Evolutionary conservation across 805 yeast genomes (phyloP), one percentile per base, ranked within the genome.

Genomic region (Saturnispora diversa): DNA sequence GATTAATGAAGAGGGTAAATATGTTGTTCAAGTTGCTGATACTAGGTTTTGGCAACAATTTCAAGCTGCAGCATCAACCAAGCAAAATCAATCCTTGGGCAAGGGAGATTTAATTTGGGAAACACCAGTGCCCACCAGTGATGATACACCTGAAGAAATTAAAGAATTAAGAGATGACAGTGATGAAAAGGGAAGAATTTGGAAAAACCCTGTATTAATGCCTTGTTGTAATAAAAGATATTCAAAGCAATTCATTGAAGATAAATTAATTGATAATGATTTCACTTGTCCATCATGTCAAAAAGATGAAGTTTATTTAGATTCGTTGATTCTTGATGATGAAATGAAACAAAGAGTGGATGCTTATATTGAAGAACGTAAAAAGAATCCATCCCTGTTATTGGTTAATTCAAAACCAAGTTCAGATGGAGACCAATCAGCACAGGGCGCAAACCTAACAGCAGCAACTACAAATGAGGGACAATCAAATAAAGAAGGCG

Each of bases 1-100:
- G 82, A 77, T 92, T 50, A 87, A 87, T 24, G 97, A 88, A 38
- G 92, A 86, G 26, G 99, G 99, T 37, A 84, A 88, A 53, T 92
- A 84, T 58, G 98, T 92, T 4, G 82, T 86, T 36, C 96, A 94
- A n/a, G 77, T 88, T 45, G 97, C 97, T 0, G 98, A 92, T 63
- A 74, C 77, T 31, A 80, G 79, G 53, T 81, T 96, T 0, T 90
- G 98, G 98, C 77, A 79, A 40, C 77, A 72, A 35, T 88, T 77
- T 55, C 95, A 87, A 56, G 32, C 29, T 9, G 34, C 37, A 9
- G 37, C 37, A 5, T 16, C 35, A 13, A 25, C 22, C 9, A 30
- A 23, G 3, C 15, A 19, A n/a, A 19, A 31, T 4, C 6, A 23
- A 9, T n/a, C n/a, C 7, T 15, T 12, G 47, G 80, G 78, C 68